Evolutionary conservation across 2,329 filamentous ascomycete genomes (phyloP).

Genomic region (Beauveria medogensis): DNA sequence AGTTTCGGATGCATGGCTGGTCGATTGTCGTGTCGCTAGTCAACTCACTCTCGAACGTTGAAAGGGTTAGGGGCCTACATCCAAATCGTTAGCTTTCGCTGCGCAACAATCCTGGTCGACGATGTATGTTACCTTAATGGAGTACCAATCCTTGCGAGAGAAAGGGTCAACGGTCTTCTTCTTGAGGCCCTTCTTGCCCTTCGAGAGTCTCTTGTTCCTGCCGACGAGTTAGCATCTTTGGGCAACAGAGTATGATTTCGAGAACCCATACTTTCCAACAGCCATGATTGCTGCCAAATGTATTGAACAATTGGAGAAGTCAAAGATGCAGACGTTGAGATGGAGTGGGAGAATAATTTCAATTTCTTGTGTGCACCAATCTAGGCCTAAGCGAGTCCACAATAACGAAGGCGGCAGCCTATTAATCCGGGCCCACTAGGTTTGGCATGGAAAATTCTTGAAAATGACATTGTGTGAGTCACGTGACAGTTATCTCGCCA

Average conservation of each 20-base stretch:
- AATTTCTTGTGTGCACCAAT: slow-evolving; percentile 31
- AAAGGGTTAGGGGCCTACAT: slow-evolving; percentile 84
- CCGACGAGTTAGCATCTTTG: slow-evolving; percentile 17
- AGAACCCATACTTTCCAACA: slow-evolving; percentile 48
- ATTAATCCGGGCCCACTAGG: slow-evolving; percentile 22
- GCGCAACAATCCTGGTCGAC: neutral
- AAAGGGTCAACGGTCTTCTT: slow-evolving; percentile 98
- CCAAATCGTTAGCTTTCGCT: slow-evolving; percentile 16
- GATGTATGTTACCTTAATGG: slow-evolving; percentile 65
- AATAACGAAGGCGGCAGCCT: slow-evolving; percentile 19
- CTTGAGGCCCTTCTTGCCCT: slow-evolving; percentile 99
- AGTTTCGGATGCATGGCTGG: slow-evolving; percentile 9
- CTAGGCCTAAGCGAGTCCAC: slow-evolving; percentile 31
- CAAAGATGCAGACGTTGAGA: slow-evolving; percentile 30
- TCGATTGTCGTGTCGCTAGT: slow-evolving; percentile 13
- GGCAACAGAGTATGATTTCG: slow-evolving; percentile 2
- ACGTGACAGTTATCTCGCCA: slow-evolving; percentile 14
- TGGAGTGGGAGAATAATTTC: slow-evolving; percentile 34
- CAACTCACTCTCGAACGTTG: slow-evolving; percentile 86
- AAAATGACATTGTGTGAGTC: slow-evolving; percentile 1
- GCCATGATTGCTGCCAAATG: slow-evolving; percentile 49
- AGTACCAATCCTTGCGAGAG: slow-evolving; percentile 98
- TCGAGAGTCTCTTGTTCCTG: slow-evolving; percentile 99
- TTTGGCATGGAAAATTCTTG: neutral
- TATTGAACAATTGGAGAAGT: slow-evolving; percentile 34